A percentile compares a stretch with the other conserved stretches of the same genome.
Evolutionary conservation across 257 asterid genomes (phyloP).

Genomic region (Primulina huaijiensis): DNA sequence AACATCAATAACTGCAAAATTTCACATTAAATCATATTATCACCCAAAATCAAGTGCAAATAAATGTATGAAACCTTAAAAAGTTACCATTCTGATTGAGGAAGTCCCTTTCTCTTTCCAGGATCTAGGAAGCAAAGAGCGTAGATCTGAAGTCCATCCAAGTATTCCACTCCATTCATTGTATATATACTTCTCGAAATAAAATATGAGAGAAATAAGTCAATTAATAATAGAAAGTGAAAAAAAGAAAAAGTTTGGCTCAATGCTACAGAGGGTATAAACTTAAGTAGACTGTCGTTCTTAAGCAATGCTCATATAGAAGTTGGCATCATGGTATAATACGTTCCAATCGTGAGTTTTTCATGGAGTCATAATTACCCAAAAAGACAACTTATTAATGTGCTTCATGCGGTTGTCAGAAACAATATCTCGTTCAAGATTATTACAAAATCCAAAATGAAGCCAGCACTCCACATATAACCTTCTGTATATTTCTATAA

Average conservation of each 20-base stretch:
- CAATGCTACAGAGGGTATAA: not conserved
- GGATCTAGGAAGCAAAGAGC: conserved; percentile 51
- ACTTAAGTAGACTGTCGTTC: not conserved
- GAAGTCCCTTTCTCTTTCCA: conserved; percentile 59
- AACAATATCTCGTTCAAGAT: not conserved
- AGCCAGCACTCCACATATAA: not conserved
- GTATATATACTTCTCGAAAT: conserved; percentile 59
- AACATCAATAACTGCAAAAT: not conserved
- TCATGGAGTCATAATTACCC: not conserved
- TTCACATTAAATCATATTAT: not conserved
- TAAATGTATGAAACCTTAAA: not conserved
- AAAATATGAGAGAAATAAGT: conserved; percentile 2
- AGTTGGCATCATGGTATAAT: not conserved
- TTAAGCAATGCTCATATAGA: too few relatives aligned
- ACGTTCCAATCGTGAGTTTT: not conserved
- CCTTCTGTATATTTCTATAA: not conserved
- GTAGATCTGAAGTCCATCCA: conserved; percentile 73
- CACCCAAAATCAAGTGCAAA: not conserved
- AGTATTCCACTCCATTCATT: conserved; percentile 78
- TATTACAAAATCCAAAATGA: not conserved
- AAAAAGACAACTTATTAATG: not conserved
- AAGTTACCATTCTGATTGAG: conserved; percentile 56
- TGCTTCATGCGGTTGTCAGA: not conserved
- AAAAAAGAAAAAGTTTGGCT: too few relatives aligned
- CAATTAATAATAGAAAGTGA: not conserved